Evolutionary conservation across 2,329 filamentous ascomycete species (phyloP).

Genomic region (Helotiales sp.): DNA sequence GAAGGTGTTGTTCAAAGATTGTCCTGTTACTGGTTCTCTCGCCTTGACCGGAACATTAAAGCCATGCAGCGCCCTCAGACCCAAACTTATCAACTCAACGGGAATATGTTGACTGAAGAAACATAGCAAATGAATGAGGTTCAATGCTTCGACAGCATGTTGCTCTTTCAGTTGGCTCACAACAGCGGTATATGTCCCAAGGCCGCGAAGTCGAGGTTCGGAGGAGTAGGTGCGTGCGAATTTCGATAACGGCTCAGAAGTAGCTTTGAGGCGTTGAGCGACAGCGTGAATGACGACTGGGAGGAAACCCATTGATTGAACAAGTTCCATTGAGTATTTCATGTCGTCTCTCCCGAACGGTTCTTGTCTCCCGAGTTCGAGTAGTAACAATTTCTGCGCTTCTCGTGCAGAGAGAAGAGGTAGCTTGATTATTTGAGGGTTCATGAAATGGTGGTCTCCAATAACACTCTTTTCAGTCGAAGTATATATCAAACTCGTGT

Average conservation of each 20-base stretch:
- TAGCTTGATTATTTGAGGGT: slow-evolving; percentile 56
- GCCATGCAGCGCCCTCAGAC: slow-evolving; percentile 45
- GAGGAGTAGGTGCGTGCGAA: slow-evolving; percentile 59
- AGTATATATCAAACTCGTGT: slow-evolving; percentile 68
- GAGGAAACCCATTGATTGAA: slow-evolving; percentile 62
- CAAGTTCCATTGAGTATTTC: slow-evolving; percentile 59
- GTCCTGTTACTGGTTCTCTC: slow-evolving; percentile 35
- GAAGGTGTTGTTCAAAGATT: slow-evolving; percentile 46
- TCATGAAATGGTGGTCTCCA: slow-evolving; percentile 59
- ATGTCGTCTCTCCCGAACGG: slow-evolving; percentile 54
- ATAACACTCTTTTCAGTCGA: slow-evolving; percentile 59
- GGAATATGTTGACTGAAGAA: slow-evolving; percentile 67
- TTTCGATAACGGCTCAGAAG: slow-evolving; percentile 59
- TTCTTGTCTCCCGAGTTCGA: slow-evolving; percentile 59
- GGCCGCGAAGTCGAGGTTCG: slow-evolving; percentile 52
- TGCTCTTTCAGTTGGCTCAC: slow-evolving; percentile 49
- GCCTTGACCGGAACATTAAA: slow-evolving; percentile 50
- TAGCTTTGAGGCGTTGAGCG: slow-evolving; percentile 60
- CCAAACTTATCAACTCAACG: slow-evolving; percentile 62
- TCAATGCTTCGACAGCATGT: slow-evolving; percentile 55
- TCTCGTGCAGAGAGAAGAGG: slow-evolving; percentile 55
- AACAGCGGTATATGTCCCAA: slow-evolving; percentile 49
- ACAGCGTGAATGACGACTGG: slow-evolving; percentile 69
- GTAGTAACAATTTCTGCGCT: slow-evolving; percentile 60
- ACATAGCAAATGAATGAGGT: slow-evolving; percentile 63